phyloP scores from a whole-genome alignment of 1,284 basidiomycete species.

The Rhizoctonia solani region DNA sequence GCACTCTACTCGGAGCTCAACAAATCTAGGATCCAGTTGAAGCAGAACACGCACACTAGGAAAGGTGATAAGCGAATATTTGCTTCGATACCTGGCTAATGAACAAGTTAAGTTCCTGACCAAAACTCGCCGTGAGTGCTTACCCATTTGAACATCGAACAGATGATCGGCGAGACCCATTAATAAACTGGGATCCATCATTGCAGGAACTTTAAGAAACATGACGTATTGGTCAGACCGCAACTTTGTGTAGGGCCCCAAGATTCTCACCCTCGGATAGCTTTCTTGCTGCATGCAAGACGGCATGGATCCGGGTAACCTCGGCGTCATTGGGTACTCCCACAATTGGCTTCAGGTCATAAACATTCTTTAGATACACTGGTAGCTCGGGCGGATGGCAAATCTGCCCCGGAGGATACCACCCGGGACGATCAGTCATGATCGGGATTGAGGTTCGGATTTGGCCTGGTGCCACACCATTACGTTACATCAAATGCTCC shows the following conservation, averaged over 20 bases:
- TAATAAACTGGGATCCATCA: not conserved
- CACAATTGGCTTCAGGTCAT: not conserved
- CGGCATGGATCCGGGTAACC: not conserved
- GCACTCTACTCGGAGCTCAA: not conserved
- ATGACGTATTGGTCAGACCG: not conserved
- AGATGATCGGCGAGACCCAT: not conserved
- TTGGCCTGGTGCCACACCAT: not conserved
- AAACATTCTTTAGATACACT: not conserved
- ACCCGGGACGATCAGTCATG: no score
- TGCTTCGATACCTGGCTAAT: conserved; percentile 1
- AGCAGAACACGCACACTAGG: not conserved
- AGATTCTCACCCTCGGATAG: not conserved
- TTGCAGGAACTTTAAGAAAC: not conserved
- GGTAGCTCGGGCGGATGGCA: no score
- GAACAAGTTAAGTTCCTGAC: not conserved
- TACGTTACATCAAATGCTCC: no score
- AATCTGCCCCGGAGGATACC: no score
- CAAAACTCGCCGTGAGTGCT: not conserved
- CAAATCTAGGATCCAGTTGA: not conserved
- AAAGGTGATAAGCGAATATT: conserved; percentile 4
- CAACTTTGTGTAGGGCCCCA: not conserved
- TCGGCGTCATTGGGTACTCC: not conserved
- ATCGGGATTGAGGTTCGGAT: not conserved
- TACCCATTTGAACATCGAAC: conserved; percentile 2
- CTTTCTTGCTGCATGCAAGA: not conserved